A percentile compares a stretch with the other conserved stretches of the same genome.
Conservation (phyloP, 2,329 filamentous ascomycete species). For the Diaporthe sp. region DNA sequence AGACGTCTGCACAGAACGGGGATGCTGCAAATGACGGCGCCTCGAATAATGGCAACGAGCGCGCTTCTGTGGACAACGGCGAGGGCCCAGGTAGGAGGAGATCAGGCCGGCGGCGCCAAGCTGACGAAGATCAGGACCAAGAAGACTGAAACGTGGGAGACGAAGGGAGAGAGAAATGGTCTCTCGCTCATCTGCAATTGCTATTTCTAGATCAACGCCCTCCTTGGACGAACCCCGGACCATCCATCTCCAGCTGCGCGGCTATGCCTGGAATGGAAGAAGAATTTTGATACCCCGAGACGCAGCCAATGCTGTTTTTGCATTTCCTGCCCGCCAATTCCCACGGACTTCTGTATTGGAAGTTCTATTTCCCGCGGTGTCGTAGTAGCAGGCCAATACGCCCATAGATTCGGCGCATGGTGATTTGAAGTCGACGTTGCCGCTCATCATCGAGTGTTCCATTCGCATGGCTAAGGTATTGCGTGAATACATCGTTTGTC, state of each 20-base stretch:
- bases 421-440: background rate
- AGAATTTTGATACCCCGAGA: conserved; percentile 30
- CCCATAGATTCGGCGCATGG: background rate
- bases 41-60: background rate
- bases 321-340: background rate
- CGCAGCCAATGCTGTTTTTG: background rate
- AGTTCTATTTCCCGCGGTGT: background rate
- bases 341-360: background rate
- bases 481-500: background rate
- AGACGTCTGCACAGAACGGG: conserved; percentile 34
- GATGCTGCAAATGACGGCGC: conserved; percentile 37
- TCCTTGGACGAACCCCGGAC: background rate
- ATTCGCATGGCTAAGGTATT: background rate
- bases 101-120: conserved; percentile 23
- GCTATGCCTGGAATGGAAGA: conserved; percentile 14
- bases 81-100: conserved; percentile 24
- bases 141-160: background rate
- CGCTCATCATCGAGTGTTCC: background rate
- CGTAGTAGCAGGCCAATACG: background rate
- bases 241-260: conserved; percentile 4
- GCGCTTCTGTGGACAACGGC: conserved; percentile 16
- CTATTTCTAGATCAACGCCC: background rate
- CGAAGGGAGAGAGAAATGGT: background rate
- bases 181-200: conserved; percentile 16
- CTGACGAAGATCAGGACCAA: conserved; percentile 18